These are phyloP conservation scores for Coemansia sp. DNA, from an alignment of 192 early-diverging fungal species.

Conservation along the genomic window DNA sequence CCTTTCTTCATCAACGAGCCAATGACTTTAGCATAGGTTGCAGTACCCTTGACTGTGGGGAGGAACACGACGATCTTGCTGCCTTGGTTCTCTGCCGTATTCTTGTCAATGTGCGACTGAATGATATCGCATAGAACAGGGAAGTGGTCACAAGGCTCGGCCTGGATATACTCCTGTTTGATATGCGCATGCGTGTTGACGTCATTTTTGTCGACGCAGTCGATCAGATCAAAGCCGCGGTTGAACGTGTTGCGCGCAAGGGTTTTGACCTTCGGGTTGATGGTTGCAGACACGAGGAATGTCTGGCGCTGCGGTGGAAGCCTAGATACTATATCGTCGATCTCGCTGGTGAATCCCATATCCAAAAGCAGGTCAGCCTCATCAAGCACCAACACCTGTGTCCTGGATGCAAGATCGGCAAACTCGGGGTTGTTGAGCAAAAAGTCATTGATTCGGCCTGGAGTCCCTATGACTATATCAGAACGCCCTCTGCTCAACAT, in stretches of 20 bases:
- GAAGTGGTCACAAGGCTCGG: constrained; percentile 64
- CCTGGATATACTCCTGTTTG: constrained; percentile 73
- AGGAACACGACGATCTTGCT: constrained; percentile 90
- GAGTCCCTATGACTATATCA: constrained; percentile 94
- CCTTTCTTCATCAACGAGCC: constrained; percentile 24
- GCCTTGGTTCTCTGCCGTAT: constrained; percentile 52
- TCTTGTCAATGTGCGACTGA: constrained; percentile 52
- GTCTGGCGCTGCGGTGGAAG: constrained; percentile 78
- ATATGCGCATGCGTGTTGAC: constrained; percentile 77
- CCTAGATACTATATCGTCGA: constrained; percentile 65
- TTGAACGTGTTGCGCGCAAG: constrained; percentile 69
- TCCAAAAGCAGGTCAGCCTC: constrained; percentile 95
- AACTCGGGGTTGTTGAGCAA: constrained; percentile 59
- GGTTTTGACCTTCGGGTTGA: constrained; percentile 66
- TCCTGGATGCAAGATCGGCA: constrained; percentile 51
- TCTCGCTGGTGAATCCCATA: constrained; percentile 88
- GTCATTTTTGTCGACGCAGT: constrained; percentile 85
- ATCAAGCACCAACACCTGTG: constrained; percentile 76
- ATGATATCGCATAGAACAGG: constrained; percentile 66
- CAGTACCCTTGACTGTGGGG: constrained; percentile 67
- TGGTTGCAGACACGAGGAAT: constrained; percentile 92
- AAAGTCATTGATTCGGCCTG: constrained; percentile 86
- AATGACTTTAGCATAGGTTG: constrained; percentile 32
- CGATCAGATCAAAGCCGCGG: constrained; percentile 67
- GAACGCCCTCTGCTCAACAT: constrained; percentile 53